Evolutionary conservation across 148 eudicot species (phyloP).

Genomic region (Fagopyrum homotropicum): DNA sequence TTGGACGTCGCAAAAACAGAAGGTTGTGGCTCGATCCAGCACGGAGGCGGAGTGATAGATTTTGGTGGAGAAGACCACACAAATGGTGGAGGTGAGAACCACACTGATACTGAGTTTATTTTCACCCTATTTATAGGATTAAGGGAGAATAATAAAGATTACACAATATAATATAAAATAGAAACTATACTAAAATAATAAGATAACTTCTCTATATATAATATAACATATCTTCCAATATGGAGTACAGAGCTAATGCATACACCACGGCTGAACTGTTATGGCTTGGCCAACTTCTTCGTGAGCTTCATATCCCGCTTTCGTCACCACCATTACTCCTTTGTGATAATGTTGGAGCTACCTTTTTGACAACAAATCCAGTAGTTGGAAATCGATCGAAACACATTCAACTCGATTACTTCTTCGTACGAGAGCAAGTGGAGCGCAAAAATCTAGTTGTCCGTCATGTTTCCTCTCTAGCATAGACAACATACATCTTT

Average conservation of each 20-base stretch:
- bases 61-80: too few species aligned
- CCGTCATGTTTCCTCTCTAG: neutral
- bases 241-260: neutral
- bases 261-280: neutral
- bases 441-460: neutral
- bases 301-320: neutral
- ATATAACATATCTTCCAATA: too few species aligned
- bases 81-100: too few species aligned
- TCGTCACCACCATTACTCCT: neutral
- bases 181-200: too few species aligned
- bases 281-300: neutral
- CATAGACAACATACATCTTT: neutral
- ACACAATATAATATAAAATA: too few species aligned
- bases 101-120: too few species aligned
- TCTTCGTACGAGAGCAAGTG: neutral
- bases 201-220: too few species aligned
- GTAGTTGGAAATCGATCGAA: neutral
- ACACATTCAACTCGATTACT: neutral
- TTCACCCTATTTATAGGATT: too few species aligned
- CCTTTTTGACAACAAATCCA: neutral
- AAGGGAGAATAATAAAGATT: too few species aligned
- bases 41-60: too few species aligned
- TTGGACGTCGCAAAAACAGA: neutral
- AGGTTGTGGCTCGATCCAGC: neutral
- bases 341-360: neutral